Evolutionary conservation across 2,329 filamentous ascomycete species (phyloP).

Genomic region (Trichophyton rubrum): DNA sequence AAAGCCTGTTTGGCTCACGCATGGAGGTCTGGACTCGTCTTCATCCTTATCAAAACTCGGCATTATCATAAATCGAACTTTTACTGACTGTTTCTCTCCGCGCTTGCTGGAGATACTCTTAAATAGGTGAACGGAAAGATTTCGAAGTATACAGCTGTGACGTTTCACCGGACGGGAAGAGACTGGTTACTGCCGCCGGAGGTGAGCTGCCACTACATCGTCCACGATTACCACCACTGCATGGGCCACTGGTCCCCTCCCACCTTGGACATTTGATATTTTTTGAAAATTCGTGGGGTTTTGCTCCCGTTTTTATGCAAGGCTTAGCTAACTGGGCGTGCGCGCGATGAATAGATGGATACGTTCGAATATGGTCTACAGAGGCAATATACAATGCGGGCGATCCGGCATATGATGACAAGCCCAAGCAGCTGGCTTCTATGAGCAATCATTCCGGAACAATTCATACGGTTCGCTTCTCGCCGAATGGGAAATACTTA

Average conservation of each 20-base stretch:
- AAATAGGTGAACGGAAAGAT: constrained; percentile 81
- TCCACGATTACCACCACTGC: too few relatives aligned
- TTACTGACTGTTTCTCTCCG: not conserved
- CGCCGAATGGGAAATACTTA: constrained; percentile 84
- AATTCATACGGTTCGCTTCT: constrained; percentile 94
- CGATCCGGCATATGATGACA: constrained; percentile 55
- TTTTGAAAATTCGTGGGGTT: not conserved
- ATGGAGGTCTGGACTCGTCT: constrained; percentile 54
- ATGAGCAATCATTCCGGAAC: constrained; percentile 98
- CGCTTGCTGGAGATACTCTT: constrained; percentile 4
- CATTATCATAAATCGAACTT: not conserved
- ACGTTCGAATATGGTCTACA: constrained; percentile 95
- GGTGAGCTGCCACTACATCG: constrained; percentile 40
- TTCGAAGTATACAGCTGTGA: constrained; percentile 98
- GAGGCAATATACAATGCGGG: constrained; percentile 78
- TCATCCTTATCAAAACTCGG: not conserved
- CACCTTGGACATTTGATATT: constrained; percentile 13
- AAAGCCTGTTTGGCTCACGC: constrained; percentile 91
- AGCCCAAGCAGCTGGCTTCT: constrained; percentile 86
- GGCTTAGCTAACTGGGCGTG: not conserved
- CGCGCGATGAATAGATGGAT: constrained; percentile 53
- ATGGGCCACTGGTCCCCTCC: too few relatives aligned
- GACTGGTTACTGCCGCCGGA: constrained; percentile 87
- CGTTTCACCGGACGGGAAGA: constrained; percentile 83
- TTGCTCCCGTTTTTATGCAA: not conserved